Base-by-base conservation (phyloP, 352 stramenopile genomes). In the Pythium graminicola region DNA sequence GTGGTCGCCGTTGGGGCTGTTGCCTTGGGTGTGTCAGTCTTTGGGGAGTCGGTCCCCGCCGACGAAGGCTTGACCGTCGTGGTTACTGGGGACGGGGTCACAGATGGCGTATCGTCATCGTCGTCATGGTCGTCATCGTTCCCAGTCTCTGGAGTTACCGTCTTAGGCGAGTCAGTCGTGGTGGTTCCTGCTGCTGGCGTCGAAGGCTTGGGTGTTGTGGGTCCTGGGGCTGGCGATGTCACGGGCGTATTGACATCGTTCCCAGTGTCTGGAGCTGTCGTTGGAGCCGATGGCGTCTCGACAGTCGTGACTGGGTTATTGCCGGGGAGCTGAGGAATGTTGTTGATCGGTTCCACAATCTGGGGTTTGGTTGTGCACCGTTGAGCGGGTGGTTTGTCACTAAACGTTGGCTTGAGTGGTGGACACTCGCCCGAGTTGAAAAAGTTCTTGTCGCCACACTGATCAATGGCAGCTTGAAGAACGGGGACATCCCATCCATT, bases 351-450 rank as follows among this genome's bases (percentile, higher is more conserved):
- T 50, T 80, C 67, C 3, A 63, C 38, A 16, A 80, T 57, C 46
- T 80, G 50, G 6, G 59, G 67, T 31, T 80, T 39, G 1, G 40
- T 65, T 6, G 62, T 75, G 57, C 70, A 80, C 3, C 62, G 50
- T 20, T 53, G 43, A 23, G 65, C 62, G 1, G 67, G 67, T 1
- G 67, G 57, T 1, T 69, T 61, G 29, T 59, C 48, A 23, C 53
- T 73, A 57, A 73, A 80, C 5, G 67, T 67, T 13, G 61, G 60
- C 2, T 61, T 61, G 4, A 80, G 55, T 2, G 70, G 62, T 10
- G 65, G 55, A 39, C 70, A 80, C 50, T 80, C 65, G 6, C 65
- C 70, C 13, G 62, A 58, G 56, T 75, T 75, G 43, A 81, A 81
- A 59, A 70, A 75, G 42, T 77, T 77, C 41, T 69, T 71, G 60